These are phyloP conservation scores for Daldinia eschscholtzii DNA, from an alignment of 2,329 filamentous ascomycete species.

Conservation along the genomic window DNA sequence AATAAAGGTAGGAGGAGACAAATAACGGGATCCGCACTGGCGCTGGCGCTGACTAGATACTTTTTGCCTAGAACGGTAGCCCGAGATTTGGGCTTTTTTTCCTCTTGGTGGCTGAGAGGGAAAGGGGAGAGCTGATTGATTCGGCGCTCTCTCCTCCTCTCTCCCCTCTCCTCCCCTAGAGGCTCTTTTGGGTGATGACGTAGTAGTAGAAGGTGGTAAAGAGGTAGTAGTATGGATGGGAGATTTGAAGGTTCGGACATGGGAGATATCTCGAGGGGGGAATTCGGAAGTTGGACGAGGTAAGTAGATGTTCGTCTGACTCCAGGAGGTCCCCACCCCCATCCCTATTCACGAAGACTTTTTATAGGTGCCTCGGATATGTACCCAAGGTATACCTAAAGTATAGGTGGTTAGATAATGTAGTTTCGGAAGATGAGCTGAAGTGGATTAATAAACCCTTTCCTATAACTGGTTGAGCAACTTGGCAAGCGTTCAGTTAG, in stretches of 20 bases:
- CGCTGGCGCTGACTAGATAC: no score
- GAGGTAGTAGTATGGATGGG: background rate
- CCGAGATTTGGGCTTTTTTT: slow-evolving; percentile 9
- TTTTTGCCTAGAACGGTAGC: slow-evolving; percentile 27
- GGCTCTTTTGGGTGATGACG: background rate
- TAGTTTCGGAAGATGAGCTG: background rate
- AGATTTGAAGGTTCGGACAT: background rate
- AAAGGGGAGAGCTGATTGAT: slow-evolving; percentile 3
- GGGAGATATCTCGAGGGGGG: background rate
- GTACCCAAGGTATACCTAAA: background rate
- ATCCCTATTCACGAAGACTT: no score
- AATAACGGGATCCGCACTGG: slow-evolving; percentile 27
- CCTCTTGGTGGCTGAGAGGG: background rate
- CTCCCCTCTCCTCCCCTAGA: no score
- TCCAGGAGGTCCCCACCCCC: background rate
- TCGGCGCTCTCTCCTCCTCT: no score
- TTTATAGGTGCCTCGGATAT: no score
- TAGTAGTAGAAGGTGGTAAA: background rate
- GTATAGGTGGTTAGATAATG: background rate
- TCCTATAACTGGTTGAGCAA: background rate
- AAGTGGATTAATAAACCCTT: background rate
- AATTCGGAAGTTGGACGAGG: background rate
- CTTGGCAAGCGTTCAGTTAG: no score
- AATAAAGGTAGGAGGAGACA: slow-evolving; percentile 13
- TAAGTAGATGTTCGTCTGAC: no score